Percentiles rank a stretch among this genome's conserved stretches.
Conservation (phyloP, 2,329 filamentous ascomycete species). For the Aureobasidium sp. region DNA sequence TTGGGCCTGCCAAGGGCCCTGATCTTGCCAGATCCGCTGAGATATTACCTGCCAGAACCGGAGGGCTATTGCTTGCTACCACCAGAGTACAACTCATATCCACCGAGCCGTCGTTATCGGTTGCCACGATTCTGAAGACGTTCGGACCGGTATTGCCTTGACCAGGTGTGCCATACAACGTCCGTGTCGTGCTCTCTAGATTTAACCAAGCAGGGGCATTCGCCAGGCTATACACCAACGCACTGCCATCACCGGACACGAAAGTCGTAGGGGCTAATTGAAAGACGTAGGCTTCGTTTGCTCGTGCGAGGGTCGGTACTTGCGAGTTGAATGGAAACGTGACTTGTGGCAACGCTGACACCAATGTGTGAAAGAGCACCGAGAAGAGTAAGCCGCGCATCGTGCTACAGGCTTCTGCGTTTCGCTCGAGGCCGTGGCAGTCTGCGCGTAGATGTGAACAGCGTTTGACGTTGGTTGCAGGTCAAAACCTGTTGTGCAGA, state of each 20-base stretch:
- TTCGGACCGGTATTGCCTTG: conserved; percentile 48
- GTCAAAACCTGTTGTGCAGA: not conserved
- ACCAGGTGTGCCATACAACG: conserved; percentile 62
- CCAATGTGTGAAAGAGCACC: not conserved
- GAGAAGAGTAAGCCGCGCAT: not conserved
- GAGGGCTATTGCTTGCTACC: conserved; percentile 51
- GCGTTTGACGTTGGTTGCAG: not conserved
- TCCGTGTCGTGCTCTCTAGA: conserved; percentile 55
- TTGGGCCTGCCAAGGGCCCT: conserved; percentile 46
- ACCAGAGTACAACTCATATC: conserved; percentile 62
- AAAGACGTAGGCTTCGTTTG: conserved; percentile 59
- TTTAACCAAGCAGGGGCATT: conserved; percentile 65
- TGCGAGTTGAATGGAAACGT: conserved; percentile 77
- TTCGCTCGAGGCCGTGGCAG: not conserved
- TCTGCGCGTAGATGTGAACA: not conserved
- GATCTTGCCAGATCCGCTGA: conserved; percentile 49
- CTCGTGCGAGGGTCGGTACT: conserved; percentile 67
- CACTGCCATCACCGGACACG: conserved; percentile 41
- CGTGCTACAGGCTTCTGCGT: not conserved
- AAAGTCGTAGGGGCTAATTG: conserved; percentile 69
- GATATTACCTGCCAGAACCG: conserved; percentile 47
- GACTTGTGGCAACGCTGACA: conserved; percentile 23
- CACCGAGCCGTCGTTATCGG: conserved; percentile 54
- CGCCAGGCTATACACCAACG: conserved; percentile 58
- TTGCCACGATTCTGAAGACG: conserved; percentile 59